Evolutionary conservation across 495 filamentous ascomycete species (phyloP).

Genomic region (Acidomyces sp.): DNA sequence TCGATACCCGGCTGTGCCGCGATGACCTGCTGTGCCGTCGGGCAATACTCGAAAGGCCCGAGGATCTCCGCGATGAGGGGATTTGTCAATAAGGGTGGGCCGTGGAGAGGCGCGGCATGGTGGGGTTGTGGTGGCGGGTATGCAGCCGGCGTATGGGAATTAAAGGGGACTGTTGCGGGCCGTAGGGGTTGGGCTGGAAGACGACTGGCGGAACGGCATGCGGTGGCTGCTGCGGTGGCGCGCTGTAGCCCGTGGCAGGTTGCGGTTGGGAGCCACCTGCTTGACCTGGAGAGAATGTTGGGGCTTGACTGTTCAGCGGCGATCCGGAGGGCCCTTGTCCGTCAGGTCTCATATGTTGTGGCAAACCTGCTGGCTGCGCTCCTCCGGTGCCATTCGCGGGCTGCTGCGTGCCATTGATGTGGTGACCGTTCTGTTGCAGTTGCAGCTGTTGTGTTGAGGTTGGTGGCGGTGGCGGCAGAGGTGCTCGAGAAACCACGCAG

Average conservation of each 20-base stretch:
- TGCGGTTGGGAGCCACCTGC: constrained; percentile 11
- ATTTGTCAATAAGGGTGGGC: too few species aligned
- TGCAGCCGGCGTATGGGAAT: background rate
- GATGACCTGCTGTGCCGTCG: constrained; percentile 20
- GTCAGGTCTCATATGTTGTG: constrained; percentile 13
- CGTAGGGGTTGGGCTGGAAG: constrained; percentile 14
- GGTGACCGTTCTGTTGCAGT: too few species aligned
- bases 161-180: too few species aligned
- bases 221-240: background rate
- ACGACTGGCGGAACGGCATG: background rate
- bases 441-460: too few species aligned
- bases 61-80: constrained; percentile 20
- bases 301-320: constrained; percentile 3
- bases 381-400: background rate
- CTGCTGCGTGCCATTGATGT: constrained; percentile 8
- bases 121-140: constrained; percentile 1
- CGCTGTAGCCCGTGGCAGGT: constrained; percentile 10
- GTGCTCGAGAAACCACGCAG: constrained; percentile 41
- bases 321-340: constrained; percentile 13
- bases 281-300: constrained; percentile 17
- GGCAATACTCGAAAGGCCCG: constrained; percentile 20
- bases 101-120: too few species aligned
- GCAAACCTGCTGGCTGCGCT: constrained; percentile 9
- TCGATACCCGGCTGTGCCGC: constrained; percentile 15
- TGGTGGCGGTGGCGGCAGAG: background rate